These are phyloP conservation scores for Rhodocollybia butyracea DNA, from an alignment of 768 basidiomycete species.

Conservation along the genomic window DNA sequence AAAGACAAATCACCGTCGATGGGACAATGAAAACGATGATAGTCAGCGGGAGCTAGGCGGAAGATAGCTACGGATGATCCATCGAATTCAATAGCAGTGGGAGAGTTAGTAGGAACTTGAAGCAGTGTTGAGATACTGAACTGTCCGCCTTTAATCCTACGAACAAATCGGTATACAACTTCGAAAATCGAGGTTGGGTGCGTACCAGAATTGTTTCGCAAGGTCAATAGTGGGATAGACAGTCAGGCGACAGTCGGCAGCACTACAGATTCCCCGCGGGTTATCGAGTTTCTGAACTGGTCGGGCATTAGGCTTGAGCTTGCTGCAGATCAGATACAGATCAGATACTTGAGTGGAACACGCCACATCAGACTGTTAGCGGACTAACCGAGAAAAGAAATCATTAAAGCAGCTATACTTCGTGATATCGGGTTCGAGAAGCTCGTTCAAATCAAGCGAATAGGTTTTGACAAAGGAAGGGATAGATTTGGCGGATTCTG, in stretches of 20 bases:
- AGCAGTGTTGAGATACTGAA: constrained; percentile 68
- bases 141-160: constrained; percentile 64
- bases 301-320: constrained; percentile 56
- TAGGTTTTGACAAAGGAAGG: constrained; percentile 57
- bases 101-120: constrained; percentile 37
- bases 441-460: constrained; percentile 51
- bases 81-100: constrained; percentile 36
- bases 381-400: constrained; percentile 59
- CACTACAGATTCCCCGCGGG: constrained; percentile 51
- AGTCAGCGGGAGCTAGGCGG: constrained; percentile 77
- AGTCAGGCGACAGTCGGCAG: constrained; percentile 73
- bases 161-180: background rate
- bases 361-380: constrained; percentile 3
- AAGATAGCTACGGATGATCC: constrained; percentile 60
- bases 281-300: constrained; percentile 56
- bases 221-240: constrained; percentile 57
- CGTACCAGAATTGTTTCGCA: constrained; percentile 69
- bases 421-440: constrained; percentile 57
- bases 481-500: constrained; percentile 48
- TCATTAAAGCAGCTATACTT: constrained; percentile 73
- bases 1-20: too few species aligned
- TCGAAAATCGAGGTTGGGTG: background rate
- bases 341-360: background rate
- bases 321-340: constrained; percentile 25
- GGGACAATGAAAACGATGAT: constrained; percentile 78